These are phyloP conservation scores for Gyrodon lividus DNA, from an alignment of 768 basidiomycete species.

Conservation along the genomic window DNA sequence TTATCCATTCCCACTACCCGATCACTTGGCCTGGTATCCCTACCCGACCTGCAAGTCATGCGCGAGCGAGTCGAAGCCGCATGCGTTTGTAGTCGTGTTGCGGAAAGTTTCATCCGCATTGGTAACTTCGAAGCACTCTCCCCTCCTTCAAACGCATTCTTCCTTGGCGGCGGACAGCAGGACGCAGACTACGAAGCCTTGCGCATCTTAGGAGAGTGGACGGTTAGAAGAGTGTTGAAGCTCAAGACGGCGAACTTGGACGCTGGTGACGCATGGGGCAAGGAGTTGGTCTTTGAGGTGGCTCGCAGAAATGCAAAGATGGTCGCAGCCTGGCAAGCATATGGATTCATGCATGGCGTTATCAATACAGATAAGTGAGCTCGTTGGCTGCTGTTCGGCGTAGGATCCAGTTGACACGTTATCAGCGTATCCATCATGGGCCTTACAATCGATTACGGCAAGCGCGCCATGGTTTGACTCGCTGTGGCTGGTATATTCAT, in stretches of 20 bases:
- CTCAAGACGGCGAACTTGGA: constrained; percentile 38
- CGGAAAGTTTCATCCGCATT: constrained; percentile 89
- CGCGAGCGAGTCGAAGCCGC: constrained; percentile 76
- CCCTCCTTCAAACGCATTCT: constrained; percentile 58
- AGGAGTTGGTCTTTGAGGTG: constrained; percentile 70
- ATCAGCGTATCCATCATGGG: constrained; percentile 72
- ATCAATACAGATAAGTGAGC: constrained; percentile 94
- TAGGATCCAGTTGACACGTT: constrained; percentile 7
- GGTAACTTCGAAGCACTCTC: constrained; percentile 89
- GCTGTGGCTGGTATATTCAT: not conserved
- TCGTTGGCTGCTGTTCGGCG: not conserved
- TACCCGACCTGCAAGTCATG: constrained; percentile 69
- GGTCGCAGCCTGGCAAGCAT: constrained; percentile 95
- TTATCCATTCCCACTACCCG: constrained; percentile 87
- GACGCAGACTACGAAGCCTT: constrained; percentile 72
- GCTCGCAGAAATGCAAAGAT: constrained; percentile 85
- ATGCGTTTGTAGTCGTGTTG: constrained; percentile 75
- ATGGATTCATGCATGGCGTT: constrained; percentile 94
- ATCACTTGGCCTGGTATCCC: constrained; percentile 73
- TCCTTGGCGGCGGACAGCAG: constrained; percentile 80
- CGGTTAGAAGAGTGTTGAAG: constrained; percentile 57
- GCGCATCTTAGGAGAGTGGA: constrained; percentile 74
- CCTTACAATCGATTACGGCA: constrained; percentile 75
- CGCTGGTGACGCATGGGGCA: constrained; percentile 64
- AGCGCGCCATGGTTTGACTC: constrained; percentile 3